These are phyloP conservation scores for Pichia phayaonensis DNA, from an alignment of 805 yeast genomes.

Conservation along the genomic window DNA sequence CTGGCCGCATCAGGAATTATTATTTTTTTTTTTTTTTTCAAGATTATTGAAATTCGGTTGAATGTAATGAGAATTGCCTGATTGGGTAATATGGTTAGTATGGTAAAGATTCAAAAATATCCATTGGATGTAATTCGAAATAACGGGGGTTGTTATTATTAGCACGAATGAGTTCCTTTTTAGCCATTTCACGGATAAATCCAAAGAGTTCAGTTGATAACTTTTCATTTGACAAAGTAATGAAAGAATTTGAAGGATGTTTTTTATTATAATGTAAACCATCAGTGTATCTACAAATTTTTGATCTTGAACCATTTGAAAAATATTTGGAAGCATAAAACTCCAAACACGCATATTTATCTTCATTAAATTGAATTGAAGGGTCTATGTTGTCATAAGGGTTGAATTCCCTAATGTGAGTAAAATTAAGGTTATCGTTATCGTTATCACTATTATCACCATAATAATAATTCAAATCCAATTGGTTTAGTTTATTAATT, in stretches of 20 bases:
- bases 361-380: not conserved
- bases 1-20: too few species aligned
- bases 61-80: not conserved
- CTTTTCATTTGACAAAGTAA: conserved; percentile 9
- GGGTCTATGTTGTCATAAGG: not conserved
- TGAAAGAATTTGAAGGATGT: conserved; percentile 20
- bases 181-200: conserved; percentile 25
- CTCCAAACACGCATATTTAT: conserved; percentile 9
- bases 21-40: too few species aligned
- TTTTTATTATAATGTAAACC: conserved; percentile 17
- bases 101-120: conserved; percentile 1
- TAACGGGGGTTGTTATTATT: not conserved
- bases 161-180: not conserved
- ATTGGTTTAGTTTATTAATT: not conserved
- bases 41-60: not conserved
- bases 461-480: not conserved
- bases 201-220: conserved; percentile 22
- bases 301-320: conserved; percentile 20
- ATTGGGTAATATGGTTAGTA: not conserved
- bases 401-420: not conserved
- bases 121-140: conserved; percentile 5
- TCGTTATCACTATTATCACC: not conserved
- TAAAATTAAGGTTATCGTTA: not conserved
- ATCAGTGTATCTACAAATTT: conserved; percentile 12
- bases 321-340: conserved; percentile 24